Percentiles rank a stretch among this genome's conserved stretches.
Evolutionary conservation across 306 rosid genomes (phyloP).

Genomic region (Vigna reflexopilosa): DNA sequence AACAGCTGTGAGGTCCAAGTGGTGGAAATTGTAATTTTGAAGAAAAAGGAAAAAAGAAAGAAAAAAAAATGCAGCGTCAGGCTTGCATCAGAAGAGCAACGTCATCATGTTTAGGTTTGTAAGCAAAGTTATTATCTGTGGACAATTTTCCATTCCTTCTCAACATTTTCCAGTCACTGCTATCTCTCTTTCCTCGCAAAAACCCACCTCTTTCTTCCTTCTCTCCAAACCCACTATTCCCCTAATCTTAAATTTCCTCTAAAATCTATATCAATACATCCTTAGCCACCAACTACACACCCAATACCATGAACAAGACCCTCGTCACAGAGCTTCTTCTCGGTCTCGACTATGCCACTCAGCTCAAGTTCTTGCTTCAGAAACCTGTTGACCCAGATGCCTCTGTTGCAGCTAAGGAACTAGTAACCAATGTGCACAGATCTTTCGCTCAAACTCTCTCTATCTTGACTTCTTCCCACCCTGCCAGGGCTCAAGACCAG

Average conservation of each 20-base stretch:
- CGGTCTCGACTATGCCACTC: constrained; percentile 56
- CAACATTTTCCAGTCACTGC: constrained; percentile 52
- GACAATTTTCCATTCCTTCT: constrained; percentile 50
- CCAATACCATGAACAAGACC: not conserved
- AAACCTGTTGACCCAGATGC: constrained; percentile 20
- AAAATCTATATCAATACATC: constrained; percentile 3
- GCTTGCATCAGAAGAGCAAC: constrained; percentile 41
- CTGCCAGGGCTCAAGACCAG: not conserved
- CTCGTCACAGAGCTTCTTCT: constrained; percentile 45
- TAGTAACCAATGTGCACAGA: constrained; percentile 44
- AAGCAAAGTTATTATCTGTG: constrained; percentile 32
- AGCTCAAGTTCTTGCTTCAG: constrained; percentile 56
- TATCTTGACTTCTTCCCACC: constrained; percentile 39
- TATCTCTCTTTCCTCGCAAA: constrained; percentile 55
- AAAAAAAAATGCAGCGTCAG: not conserved
- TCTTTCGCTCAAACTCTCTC: constrained; percentile 58
- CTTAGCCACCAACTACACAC: not conserved
- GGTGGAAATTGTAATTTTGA: too few species aligned
- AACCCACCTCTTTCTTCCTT: constrained; percentile 17
- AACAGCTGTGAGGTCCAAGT: too few species aligned
- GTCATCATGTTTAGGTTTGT: constrained; percentile 50
- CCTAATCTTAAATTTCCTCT: not conserved
- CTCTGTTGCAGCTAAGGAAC: constrained; percentile 50
- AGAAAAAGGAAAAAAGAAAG: not conserved
- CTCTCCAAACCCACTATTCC: not conserved